Evolutionary conservation across 345 rosid genomes (phyloP), one percentile per base, ranked within the genome.

Genomic region (Populus deltoides): DNA sequence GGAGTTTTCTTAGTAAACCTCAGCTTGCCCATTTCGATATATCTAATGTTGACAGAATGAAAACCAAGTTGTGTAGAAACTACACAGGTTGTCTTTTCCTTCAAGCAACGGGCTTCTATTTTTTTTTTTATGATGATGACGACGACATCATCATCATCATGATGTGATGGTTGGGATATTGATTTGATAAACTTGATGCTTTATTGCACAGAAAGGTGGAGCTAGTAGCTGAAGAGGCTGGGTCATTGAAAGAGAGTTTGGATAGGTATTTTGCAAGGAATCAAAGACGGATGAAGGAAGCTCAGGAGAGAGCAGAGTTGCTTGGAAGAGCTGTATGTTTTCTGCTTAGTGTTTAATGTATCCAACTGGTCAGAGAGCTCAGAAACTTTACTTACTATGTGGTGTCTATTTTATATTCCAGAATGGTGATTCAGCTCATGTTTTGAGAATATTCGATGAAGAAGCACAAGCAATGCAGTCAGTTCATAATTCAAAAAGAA

Each of bases 381-480:
- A 8, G 0, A 24, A 72, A 3, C 7, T 62, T 61, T 72, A 4
- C 49, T 68, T 43, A 39, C 13, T 11, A 9, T 66, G 3, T 74
- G 24, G 17, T 27, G 47, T 13, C 24, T 66, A 20, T 43, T 82
- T 74, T 66, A 4, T 77, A n/a, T 81, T 83, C 10, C 81, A 92
- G 97, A 91, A 89, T 72, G 93, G 94, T 25, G 98, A 92, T 2
- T 90, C 93, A 13, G 85, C 95, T 73, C 97, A 93, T 77, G 87
- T 92, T 51, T 80, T 96, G 90, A 91, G 93, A 76, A 91, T 93
- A 70, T 92, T 87, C 39, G 99, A 96, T 7, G 99, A 93, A 6
- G 97, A 96, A 84, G 91, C 97, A 29, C 98, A 93, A 85, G 97
- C 97, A 13, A 92, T 89, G 97, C 89, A 82, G 71, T 92, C 97